Evolutionary conservation across 176 grass and related monocot species (phyloP).

Genomic region (Neostapfia colusana): DNA sequence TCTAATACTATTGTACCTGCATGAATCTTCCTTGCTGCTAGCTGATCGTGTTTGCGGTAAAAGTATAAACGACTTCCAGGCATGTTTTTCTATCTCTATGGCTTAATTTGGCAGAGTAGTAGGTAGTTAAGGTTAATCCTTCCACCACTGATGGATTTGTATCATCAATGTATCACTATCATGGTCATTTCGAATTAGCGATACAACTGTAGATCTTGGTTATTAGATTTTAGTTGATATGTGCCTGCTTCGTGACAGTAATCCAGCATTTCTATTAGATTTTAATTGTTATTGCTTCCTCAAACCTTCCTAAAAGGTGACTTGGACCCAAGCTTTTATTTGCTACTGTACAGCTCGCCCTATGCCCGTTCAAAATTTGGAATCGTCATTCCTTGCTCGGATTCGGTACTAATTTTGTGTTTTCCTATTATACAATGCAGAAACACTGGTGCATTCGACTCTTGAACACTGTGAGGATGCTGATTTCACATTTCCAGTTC

Average conservation of each 20-base stretch:
- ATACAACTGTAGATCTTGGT: neutral
- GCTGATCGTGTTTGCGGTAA: neutral
- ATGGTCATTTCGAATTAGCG: neutral
- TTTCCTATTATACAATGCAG: conserved; percentile 49
- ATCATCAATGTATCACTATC: neutral
- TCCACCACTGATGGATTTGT: neutral
- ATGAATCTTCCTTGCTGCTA: neutral
- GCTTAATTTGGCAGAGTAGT: neutral
- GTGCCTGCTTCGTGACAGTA: neutral
- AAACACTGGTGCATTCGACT: conserved; percentile 94
- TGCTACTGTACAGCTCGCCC: neutral
- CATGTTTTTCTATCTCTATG: neutral
- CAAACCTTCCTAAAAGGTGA: neutral
- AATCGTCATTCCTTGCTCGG: neutral
- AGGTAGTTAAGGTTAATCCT: neutral
- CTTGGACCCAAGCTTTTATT: neutral
- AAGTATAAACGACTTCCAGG: neutral
- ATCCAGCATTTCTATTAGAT: no score
- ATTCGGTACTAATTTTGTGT: neutral
- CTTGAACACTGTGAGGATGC: conserved; percentile 72
- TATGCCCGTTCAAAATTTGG: neutral
- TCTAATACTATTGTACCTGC: neutral
- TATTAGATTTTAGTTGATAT: neutral
- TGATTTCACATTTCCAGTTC: conserved; percentile 94
- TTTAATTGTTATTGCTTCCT: neutral